phyloP scores from a whole-genome alignment of 768 basidiomycete genomes.

The Leccinum boreale region DNA sequence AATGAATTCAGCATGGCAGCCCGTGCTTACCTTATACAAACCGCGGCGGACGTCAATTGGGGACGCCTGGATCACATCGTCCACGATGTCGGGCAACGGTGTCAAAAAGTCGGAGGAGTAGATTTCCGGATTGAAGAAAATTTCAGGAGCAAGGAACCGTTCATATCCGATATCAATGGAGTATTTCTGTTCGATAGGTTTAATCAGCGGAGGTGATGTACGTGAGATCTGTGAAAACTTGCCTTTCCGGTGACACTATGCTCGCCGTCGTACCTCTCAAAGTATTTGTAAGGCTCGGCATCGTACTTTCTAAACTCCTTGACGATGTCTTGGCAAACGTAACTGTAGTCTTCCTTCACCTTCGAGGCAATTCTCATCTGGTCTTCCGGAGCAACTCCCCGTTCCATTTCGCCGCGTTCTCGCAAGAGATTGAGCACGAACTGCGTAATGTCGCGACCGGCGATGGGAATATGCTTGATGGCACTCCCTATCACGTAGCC shows the following conservation, averaged over 20 bases:
- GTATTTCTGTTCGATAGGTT: conserved; percentile 66
- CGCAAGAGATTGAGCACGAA: conserved; percentile 95
- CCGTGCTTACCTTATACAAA: conserved; percentile 76
- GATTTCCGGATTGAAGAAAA: conserved; percentile 99
- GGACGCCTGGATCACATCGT: conserved; percentile 91
- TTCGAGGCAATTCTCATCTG: conserved; percentile 87
- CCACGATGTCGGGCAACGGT: conserved; percentile 93
- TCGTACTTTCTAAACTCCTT: conserved; percentile 99
- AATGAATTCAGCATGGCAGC: not conserved
- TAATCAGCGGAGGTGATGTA: conserved; percentile 5
- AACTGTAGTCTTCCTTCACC: conserved; percentile 97
- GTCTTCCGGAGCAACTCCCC: conserved; percentile 88
- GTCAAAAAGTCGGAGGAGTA: conserved; percentile 97
- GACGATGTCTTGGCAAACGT: conserved; percentile 98
- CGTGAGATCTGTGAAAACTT: conserved; percentile 23
- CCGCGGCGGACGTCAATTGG: conserved; percentile 98
- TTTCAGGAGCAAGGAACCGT: conserved; percentile 97
- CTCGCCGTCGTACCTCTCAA: conserved; percentile 91
- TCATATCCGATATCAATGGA: conserved; percentile 94
- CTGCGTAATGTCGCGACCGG: conserved; percentile 94
- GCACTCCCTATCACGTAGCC: conserved; percentile 99
- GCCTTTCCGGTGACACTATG: conserved; percentile 91
- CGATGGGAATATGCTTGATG: conserved; percentile 98
- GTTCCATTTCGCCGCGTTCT: conserved; percentile 87
- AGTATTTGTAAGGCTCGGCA: conserved; percentile 90